Evolutionary conservation across 2,329 filamentous ascomycete species (phyloP).

Genomic region (Neocatenulostroma microsporum): DNA sequence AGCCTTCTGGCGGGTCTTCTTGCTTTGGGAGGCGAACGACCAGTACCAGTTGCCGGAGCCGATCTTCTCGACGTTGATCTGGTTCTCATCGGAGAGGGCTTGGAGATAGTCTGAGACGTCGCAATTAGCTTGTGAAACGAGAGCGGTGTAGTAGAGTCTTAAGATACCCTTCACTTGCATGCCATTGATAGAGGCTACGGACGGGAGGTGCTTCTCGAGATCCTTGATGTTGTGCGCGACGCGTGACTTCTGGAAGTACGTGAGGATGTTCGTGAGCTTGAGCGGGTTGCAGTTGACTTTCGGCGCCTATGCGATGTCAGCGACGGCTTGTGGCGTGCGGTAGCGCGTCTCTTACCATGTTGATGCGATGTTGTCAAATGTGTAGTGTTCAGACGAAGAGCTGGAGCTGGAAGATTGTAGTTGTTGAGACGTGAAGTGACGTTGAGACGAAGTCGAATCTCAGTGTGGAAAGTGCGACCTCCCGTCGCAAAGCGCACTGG

Average conservation of each 20-base stretch:
- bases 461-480: background rate
- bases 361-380: background rate
- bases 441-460: slow-evolving; percentile 3
- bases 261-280: slow-evolving; percentile 52
- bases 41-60: slow-evolving; percentile 67
- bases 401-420: background rate
- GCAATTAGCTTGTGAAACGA: no score
- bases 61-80: slow-evolving; percentile 60
- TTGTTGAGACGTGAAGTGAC: slow-evolving; percentile 4
- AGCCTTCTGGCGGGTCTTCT: slow-evolving; percentile 36
- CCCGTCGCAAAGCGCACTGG: no score
- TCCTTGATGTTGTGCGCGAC: slow-evolving; percentile 60
- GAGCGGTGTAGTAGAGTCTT: no score
- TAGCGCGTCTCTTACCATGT: slow-evolving; percentile 8
- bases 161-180: slow-evolving; percentile 47
- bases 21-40: slow-evolving; percentile 55
- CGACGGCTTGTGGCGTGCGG: background rate
- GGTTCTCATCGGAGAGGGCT: slow-evolving; percentile 52
- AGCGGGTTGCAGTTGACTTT: slow-evolving; percentile 50
- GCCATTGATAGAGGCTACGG: slow-evolving; percentile 54
- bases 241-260: slow-evolving; percentile 52
- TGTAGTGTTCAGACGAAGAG: background rate
- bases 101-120: slow-evolving; percentile 51
- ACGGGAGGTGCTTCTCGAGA: slow-evolving; percentile 56
- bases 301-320: slow-evolving; percentile 35